Evolutionary conservation across 306 rosid species (phyloP).

Genomic region (Lotus japonicus): DNA sequence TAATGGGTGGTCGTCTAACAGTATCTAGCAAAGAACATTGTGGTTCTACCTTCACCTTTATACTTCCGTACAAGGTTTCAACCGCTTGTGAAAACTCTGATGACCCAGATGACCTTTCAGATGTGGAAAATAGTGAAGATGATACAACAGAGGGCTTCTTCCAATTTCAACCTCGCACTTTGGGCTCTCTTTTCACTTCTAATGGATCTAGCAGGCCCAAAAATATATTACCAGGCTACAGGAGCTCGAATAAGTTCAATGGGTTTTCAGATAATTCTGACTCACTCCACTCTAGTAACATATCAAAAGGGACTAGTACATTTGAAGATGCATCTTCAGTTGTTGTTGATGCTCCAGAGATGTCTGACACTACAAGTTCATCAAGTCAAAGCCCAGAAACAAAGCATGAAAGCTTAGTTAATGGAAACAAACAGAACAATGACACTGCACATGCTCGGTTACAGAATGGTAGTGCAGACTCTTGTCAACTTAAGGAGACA

Average conservation of each 20-base stretch:
- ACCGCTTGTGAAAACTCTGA: conserved; percentile 46
- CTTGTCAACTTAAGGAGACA: conserved; percentile 23
- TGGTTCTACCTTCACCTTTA: conserved; percentile 90
- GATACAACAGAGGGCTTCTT: conserved; percentile 64
- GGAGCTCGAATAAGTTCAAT: conserved; percentile 45
- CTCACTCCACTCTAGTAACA: conserved; percentile 29
- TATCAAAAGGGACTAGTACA: conserved; percentile 32
- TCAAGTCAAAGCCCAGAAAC: conserved; percentile 24
- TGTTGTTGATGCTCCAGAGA: conserved; percentile 29
- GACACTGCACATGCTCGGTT: conserved; percentile 21
- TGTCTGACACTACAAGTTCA: conserved; percentile 39
- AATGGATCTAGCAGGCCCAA: conserved; percentile 54
- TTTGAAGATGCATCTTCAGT: conserved; percentile 37
- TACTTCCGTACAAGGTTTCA: conserved; percentile 82
- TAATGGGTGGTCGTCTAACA: conserved; percentile 89
- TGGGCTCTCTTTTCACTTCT: conserved; percentile 74
- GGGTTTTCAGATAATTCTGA: conserved; percentile 35
- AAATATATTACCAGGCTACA: conserved; percentile 41
- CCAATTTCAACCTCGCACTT: conserved; percentile 86
- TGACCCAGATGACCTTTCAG: conserved; percentile 69
- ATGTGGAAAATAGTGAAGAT: conserved; percentile 44
- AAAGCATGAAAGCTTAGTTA: conserved; percentile 17
- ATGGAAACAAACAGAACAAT: conserved; percentile 15
- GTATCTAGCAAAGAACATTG: conserved; percentile 71
- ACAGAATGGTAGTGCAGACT: conserved; percentile 32